Evolutionary conservation across 495 filamentous ascomycete genomes (phyloP).

Genomic region (Aspergillus incahuasiensis): DNA sequence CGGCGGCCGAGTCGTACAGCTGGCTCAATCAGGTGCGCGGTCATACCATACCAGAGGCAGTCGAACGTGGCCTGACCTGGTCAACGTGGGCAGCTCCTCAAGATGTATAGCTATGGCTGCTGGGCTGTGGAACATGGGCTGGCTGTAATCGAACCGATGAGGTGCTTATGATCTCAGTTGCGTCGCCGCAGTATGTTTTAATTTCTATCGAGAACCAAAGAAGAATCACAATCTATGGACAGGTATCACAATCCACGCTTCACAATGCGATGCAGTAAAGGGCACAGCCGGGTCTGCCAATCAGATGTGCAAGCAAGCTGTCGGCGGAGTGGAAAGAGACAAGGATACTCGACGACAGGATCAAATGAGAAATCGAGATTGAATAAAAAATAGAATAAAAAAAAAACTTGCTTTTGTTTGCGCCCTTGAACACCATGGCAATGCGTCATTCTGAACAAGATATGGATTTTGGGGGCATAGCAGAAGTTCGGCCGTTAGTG

Average conservation of each 20-base stretch:
- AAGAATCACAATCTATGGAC: slow-evolving; percentile 4
- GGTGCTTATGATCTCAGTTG: background rate
- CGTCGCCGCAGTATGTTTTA: background rate
- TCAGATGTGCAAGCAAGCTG: background rate
- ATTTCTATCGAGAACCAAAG: background rate
- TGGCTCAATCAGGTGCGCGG: background rate
- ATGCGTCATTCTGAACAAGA: slow-evolving; percentile 6
- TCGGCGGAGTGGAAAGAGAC: background rate
- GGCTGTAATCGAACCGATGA: background rate
- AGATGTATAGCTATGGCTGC: background rate
- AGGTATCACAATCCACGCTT: slow-evolving; percentile 4
- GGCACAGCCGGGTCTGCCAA: background rate
- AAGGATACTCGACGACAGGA: background rate
- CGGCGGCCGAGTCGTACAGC: background rate
- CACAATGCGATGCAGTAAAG: slow-evolving; percentile 7
- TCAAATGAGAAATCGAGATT: background rate
- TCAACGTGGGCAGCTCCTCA: background rate
- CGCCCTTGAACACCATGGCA: slow-evolving; percentile 9
- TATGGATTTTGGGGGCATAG: slow-evolving; percentile 1
- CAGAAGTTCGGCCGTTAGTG: slow-evolving; percentile 6
- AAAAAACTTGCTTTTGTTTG: background rate
- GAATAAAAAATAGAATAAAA: background rate
- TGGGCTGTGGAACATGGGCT: background rate
- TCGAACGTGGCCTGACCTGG: background rate
- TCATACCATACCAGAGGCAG: background rate